Percentiles rank a stretch among this genome's conserved stretches.
Evolutionary conservation across 352 stramenopile genomes (phyloP).

Genomic region (Thalassiosira exigua): DNA sequence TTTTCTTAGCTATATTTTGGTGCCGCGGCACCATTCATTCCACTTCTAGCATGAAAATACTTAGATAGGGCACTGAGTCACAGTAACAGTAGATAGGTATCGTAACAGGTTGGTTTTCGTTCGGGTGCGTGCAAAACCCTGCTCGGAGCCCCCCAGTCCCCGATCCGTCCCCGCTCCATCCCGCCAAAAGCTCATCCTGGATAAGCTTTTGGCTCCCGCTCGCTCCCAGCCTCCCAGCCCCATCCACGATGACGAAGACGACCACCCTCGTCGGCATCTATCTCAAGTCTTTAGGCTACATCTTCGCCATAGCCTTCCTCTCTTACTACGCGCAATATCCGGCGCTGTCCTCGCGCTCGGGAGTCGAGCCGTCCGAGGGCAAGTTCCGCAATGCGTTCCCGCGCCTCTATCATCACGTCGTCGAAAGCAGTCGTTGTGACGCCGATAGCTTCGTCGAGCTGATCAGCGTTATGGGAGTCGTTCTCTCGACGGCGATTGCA

Average conservation of each 20-base stretch:
- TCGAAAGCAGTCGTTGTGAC: slow-evolving; percentile 28
- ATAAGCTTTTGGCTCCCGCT: too few species aligned
- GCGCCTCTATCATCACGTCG: slow-evolving; percentile 15
- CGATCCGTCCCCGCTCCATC: too few species aligned
- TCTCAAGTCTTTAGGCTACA: slow-evolving; percentile 30
- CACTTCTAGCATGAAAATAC: too few species aligned
- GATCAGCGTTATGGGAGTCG: slow-evolving; percentile 78
- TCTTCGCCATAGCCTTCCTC: slow-evolving; percentile 81
- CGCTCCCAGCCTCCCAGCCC: too few species aligned
- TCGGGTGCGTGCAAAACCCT: too few species aligned
- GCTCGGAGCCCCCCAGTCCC: too few species aligned
- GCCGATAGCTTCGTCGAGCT: slow-evolving; percentile 69
- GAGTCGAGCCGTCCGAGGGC: slow-evolving; percentile 49
- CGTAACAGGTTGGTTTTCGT: too few species aligned
- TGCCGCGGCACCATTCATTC: too few species aligned
- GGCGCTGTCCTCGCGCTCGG: slow-evolving; percentile 86
- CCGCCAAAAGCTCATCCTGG: slow-evolving; percentile 2
- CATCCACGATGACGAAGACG: background rate
- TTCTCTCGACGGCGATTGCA: slow-evolving; percentile 70
- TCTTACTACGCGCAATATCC: slow-evolving; percentile 88
- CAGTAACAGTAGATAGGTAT: too few species aligned
- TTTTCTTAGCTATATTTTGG: too few species aligned
- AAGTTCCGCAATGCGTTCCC: slow-evolving; percentile 41
- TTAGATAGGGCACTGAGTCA: too few species aligned
- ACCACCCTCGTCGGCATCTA: slow-evolving; percentile 31